Base-by-base conservation (phyloP, 306 rosid genomes). In the Quercus suber region DNA sequence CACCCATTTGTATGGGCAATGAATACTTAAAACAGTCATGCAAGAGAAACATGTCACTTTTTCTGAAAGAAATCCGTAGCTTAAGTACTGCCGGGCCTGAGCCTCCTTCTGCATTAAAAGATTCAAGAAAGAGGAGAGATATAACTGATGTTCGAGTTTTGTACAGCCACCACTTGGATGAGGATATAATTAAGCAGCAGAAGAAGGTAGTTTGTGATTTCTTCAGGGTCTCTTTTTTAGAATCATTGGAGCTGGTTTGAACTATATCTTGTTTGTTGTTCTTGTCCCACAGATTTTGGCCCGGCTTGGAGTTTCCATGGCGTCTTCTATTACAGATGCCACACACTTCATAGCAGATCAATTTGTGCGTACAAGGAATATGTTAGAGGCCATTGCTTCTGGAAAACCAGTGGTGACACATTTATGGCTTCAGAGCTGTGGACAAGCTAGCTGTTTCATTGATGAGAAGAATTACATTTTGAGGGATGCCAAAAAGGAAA, bases 371-470 rank as follows among this genome's bases (percentile, higher is more conserved):
- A 93, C 98, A 30, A 90, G 96, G 80, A 96, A 93, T 86, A 90
- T 96, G 96, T 83, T 96, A 78, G 96, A 90, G 84, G 98, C 99
- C 69, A 96, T 96, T 75, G 96, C 99, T 78, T 84, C 71, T 57
- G 94, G 97, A 43, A 93, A 96, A 86, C 94, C 89, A 58, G 99
- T 96, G 78, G 98, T 96, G 61, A 91, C 97, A n/a, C 98, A 87
- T 87, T 85, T 81, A 75, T 96, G 99, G 99, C 82, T 96, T 35
- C 94, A 93, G 71, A 91, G 94, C 84, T 96, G 98, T 81, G 99
- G 98, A 68, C 94, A 93, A 88, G 97, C 98, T 58, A 87, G 83
- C 79, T 91, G 97, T 86, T 89, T 93, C 82, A 84, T 96, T 13
- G 99, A 96, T 35, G 98, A 96, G 90, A 93, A 86, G 82, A 87